Base-by-base conservation (phyloP, 495 filamentous ascomycete species). In the Neurospora intermedia region DNA sequence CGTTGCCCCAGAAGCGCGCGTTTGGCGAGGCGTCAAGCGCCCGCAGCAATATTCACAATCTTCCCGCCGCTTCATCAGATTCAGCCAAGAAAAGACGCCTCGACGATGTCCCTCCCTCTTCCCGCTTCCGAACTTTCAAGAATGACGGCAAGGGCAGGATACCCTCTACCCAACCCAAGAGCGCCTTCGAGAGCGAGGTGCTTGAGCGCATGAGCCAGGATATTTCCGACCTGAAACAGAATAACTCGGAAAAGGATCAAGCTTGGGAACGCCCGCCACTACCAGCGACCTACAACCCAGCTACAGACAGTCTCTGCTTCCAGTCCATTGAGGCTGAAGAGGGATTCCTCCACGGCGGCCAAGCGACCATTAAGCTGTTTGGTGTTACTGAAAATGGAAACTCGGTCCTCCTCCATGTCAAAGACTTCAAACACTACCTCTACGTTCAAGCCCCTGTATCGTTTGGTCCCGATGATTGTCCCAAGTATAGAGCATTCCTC, bases 261-360 rank as follows among this genome's bases (percentile, higher is more conserved):
- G 89, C 94, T 76, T 99, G 96, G 96, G 88, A 89, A 20, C 88
- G 96, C 39, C 96, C 96, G 13, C 83, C 85, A 11, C 81, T 98
- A 7, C 88, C 88, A 6, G 85, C 87, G 69, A 74, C 73, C 11
- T 97, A 94, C 80, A 83, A 95, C 74, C 87, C 90, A n/a, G 76
- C 83, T 40, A 91, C 81, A 66, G 88, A 96, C 59, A 92, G 83
- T 73, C 85, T 99, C 13, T 89, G 87, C 78, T 98, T 98, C 81
- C 96, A 98, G 81, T 92, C 96, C 79, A 98, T 99, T 79, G 96
- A 99, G 75, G 91, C 89, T 6, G 95, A 98, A 76, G 95, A 98
- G 81, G 94, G 96, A 23, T 89, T 87, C 4, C 75, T 97, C 7
- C 77, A 86, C 80, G 90, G 90, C 73, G 92, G 91, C 20, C 90